phyloP scores from a whole-genome alignment of 805 yeast species.

The Kodamaea kakaduensis region DNA sequence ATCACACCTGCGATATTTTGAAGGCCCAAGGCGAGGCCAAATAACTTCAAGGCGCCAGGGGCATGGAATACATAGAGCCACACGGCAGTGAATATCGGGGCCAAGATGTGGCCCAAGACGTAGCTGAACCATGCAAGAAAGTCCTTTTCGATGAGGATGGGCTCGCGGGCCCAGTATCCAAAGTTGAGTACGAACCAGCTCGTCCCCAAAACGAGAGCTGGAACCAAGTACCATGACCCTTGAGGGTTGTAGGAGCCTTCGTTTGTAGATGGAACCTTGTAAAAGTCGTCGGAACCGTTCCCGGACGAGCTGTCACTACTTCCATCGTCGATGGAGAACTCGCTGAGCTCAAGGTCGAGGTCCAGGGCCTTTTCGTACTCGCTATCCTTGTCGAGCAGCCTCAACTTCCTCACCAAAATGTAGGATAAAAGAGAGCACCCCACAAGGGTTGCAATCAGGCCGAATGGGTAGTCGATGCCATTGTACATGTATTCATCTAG shows the following conservation, averaged over 20 bases:
- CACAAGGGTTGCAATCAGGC: conserved; percentile 1
- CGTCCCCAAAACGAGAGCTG: conserved; percentile 38
- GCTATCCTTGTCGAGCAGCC: conserved; percentile 2
- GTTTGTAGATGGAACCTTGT: not conserved
- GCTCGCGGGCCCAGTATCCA: conserved; percentile 39
- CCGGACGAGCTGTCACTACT: not conserved
- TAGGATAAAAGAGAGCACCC: conserved; percentile 1
- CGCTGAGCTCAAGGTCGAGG: conserved; percentile 7
- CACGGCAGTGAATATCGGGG: conserved; percentile 57
- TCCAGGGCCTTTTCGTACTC: not conserved
- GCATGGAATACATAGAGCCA: conserved; percentile 65
- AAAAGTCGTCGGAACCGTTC: not conserved
- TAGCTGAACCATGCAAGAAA: conserved; percentile 59
- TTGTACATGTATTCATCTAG: conserved; percentile 40
- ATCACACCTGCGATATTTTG: conserved; percentile 58
- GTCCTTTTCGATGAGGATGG: conserved; percentile 45
- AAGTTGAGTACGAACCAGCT: conserved; percentile 51
- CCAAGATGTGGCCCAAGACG: conserved; percentile 56
- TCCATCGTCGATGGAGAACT: conserved; percentile 3
- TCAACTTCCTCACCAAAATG: conserved; percentile 3
- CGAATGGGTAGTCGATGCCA: conserved; percentile 5
- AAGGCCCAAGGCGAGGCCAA: conserved; percentile 51
- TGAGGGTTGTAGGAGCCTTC: conserved; percentile 13
- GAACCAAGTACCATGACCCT: conserved; percentile 23
- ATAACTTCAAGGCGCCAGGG: conserved; percentile 56